Evolutionary conservation across 192 early-diverging fungal species (phyloP).

Genomic region (Podila epicladia): DNA sequence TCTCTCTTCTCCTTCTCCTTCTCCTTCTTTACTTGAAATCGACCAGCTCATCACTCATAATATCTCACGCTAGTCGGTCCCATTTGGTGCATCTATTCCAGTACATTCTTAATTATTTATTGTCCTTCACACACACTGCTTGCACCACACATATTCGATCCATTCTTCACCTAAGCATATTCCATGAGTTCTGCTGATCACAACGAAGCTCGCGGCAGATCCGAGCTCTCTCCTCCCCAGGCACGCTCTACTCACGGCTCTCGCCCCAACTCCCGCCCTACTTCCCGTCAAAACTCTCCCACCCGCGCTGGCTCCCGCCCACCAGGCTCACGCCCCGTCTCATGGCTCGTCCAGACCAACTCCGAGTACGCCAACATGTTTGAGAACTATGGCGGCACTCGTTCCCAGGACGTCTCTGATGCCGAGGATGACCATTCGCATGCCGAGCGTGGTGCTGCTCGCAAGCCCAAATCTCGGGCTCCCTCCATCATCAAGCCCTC

Average conservation of each 20-base stretch:
- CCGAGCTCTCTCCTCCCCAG: neutral
- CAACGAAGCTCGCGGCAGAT: too few relatives aligned
- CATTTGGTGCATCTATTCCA: too few relatives aligned
- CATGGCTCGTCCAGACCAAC: constrained; percentile 35
- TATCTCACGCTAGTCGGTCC: too few relatives aligned
- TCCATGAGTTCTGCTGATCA: neutral
- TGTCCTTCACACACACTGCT: neutral
- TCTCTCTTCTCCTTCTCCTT: neutral
- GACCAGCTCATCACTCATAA: neutral
- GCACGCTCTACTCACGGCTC: neutral
- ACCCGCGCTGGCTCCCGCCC: constrained; percentile 24
- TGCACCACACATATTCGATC: neutral
- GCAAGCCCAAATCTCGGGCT: constrained; percentile 1
- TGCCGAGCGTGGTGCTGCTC: constrained; percentile 8
- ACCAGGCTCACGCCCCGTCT: constrained; percentile 29
- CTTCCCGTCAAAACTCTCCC: neutral
- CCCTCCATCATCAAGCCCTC: constrained; percentile 17
- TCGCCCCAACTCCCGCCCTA: constrained; percentile 6
- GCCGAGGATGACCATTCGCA: constrained; percentile 8
- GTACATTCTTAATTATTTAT: too few relatives aligned
- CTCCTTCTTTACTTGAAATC: neutral
- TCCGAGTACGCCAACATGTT: constrained; percentile 47
- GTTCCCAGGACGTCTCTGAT: constrained; percentile 8
- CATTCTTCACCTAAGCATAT: too few relatives aligned
- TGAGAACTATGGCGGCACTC: constrained; percentile 44